Evolutionary conservation across 345 rosid genomes (phyloP).

Genomic region (Gossypium herbaceum): DNA sequence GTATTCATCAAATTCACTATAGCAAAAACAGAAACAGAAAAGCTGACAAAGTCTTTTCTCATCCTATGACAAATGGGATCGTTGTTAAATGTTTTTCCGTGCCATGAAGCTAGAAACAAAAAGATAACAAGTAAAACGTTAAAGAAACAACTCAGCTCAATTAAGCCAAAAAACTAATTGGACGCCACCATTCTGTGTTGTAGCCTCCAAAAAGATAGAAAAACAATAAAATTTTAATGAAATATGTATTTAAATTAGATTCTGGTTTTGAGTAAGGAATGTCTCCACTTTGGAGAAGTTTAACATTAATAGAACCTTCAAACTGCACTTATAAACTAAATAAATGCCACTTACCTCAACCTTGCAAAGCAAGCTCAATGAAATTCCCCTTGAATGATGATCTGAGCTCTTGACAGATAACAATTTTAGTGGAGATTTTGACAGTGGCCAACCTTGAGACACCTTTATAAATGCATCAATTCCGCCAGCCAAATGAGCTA

Average conservation of each 20-base stretch:
- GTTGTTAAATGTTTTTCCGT: neutral
- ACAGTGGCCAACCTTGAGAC: constrained; percentile 70
- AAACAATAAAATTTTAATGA: neutral
- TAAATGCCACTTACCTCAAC: constrained; percentile 49
- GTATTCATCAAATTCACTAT: neutral
- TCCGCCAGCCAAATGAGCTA: constrained; percentile 57
- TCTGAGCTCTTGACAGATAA: constrained; percentile 39
- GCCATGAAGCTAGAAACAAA: neutral
- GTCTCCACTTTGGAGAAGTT: neutral
- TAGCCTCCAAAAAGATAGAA: neutral
- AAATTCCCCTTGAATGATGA: constrained; percentile 31
- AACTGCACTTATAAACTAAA: neutral
- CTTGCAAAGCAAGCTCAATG: constrained; percentile 50
- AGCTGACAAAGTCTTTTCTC: neutral
- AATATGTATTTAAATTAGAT: neutral
- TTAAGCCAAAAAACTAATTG: neutral
- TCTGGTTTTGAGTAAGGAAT: neutral
- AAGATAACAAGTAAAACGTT: neutral
- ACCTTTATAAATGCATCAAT: constrained; percentile 58
- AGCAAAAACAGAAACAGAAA: neutral
- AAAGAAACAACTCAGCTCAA: constrained; percentile 1
- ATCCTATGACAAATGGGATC: neutral
- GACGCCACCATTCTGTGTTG: neutral
- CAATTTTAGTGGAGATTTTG: constrained; percentile 41
- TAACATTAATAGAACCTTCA: neutral